Evolutionary conservation across 371 early-diverging fungal genomes (phyloP).

Genomic region (Apophysomyces ossiformis): DNA sequence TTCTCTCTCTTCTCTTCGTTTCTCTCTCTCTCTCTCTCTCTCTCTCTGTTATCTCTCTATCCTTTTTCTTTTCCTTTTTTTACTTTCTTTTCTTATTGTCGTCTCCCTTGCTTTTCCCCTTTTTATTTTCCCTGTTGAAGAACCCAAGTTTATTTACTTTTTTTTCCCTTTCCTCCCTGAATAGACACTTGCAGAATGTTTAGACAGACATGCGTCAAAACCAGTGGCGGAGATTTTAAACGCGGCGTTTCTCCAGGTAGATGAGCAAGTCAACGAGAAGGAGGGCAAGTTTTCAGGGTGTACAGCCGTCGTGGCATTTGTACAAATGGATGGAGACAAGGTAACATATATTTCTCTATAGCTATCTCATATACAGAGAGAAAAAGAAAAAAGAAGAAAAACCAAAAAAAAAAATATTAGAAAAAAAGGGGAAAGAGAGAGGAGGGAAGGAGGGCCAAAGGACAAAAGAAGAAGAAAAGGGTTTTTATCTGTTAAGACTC

Average conservation of each 20-base stretch:
- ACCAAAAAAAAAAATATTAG: too few species aligned
- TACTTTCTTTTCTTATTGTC: neutral
- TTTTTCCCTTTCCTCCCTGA: slow-evolving; percentile 4
- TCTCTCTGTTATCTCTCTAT: neutral
- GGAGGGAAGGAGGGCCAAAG: too few species aligned
- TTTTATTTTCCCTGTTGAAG: neutral
- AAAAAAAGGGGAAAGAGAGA: too few species aligned
- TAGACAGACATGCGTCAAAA: slow-evolving; percentile 19
- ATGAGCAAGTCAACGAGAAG: slow-evolving; percentile 74
- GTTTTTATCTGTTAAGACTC: neutral
- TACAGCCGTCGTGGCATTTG: slow-evolving; percentile 87
- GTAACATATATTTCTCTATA: slow-evolving; percentile 14
- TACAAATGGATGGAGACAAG: slow-evolving; percentile 53
- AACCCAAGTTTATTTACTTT: neutral
- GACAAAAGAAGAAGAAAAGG: slow-evolving; percentile 3
- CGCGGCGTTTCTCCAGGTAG: slow-evolving; percentile 82
- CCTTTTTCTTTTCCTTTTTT: slow-evolving; percentile 7
- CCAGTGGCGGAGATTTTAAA: slow-evolving; percentile 84
- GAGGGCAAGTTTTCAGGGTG: slow-evolving; percentile 87
- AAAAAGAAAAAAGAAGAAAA: too few species aligned
- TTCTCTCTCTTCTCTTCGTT: neutral
- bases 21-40: neutral
- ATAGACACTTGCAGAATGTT: slow-evolving; percentile 29
- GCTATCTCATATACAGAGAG: too few species aligned
- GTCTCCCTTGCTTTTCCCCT: neutral